Evolutionary conservation across 2,329 filamentous ascomycete species (phyloP).

Genomic region (Ophiostoma triangulosporum): DNA sequence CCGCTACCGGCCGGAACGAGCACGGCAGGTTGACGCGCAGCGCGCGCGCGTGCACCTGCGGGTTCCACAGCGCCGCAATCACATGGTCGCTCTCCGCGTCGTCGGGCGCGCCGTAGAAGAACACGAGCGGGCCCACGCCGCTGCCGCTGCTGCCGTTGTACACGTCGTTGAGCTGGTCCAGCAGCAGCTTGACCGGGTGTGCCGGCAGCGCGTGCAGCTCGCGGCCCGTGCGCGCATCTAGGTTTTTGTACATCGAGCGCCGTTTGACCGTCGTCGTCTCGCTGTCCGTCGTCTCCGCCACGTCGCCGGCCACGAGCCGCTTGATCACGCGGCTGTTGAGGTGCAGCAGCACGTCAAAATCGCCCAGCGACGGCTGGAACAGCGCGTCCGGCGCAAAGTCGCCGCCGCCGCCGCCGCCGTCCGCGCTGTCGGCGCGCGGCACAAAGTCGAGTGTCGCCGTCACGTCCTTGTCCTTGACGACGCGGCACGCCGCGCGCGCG

Average conservation of each 20-base stretch:
- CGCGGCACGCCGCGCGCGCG: conserved; percentile 58
- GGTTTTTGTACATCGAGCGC: conserved; percentile 60
- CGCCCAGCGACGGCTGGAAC: conserved; percentile 57
- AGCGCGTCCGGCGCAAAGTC: conserved; percentile 43
- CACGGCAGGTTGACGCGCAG: conserved; percentile 63
- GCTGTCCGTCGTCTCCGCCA: conserved; percentile 16
- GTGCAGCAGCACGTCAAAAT: conserved; percentile 80
- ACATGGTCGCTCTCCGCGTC: conserved; percentile 29
- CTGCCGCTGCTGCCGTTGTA: conserved; percentile 30
- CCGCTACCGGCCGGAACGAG: conserved; percentile 42
- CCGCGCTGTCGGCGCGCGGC: no score
- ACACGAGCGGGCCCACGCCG: conserved; percentile 46
- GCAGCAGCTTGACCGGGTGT: conserved; percentile 48
- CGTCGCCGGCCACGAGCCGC: conserved; percentile 24
- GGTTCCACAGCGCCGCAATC: conserved; percentile 47
- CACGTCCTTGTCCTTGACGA: conserved; percentile 40
- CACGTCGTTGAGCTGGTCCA: conserved; percentile 50
- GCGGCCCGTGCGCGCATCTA: conserved; percentile 44
- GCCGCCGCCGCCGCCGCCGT: conserved; percentile 8
- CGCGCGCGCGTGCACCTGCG: conserved; percentile 36
- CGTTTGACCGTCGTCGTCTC: neutral
- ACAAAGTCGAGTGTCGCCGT: neutral
- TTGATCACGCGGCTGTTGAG: conserved; percentile 44
- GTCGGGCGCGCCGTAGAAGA: conserved; percentile 57
- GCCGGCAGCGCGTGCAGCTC: conserved; percentile 36